Percentiles rank a stretch among this genome's conserved stretches.
Conservation (phyloP, 2,329 filamentous ascomycete genomes). For the Pseudogymnoascus sp. region DNA sequence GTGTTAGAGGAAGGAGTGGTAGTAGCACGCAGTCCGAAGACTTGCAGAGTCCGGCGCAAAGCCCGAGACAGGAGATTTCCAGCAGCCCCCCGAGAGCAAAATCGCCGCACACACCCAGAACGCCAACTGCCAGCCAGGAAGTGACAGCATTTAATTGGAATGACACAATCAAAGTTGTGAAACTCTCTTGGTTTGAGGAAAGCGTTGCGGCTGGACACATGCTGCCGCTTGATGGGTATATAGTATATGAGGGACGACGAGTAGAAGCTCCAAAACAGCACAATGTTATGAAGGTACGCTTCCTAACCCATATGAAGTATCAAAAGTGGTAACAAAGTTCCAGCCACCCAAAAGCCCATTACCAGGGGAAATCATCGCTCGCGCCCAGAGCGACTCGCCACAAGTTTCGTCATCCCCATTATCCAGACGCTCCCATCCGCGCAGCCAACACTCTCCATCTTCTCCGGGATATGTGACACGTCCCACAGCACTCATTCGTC, state of each 20-base stretch:
- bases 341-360: not conserved
- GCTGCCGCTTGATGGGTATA: constrained; percentile 42
- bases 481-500: constrained; percentile 43
- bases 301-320: not conserved
- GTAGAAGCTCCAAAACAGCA: constrained; percentile 9
- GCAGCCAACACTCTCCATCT: not conserved
- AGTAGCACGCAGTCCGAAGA: constrained; percentile 16
- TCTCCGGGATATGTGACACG: constrained; percentile 25
- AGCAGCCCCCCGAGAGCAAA: not conserved
- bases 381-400: constrained; percentile 1
- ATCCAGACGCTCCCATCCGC: not conserved
- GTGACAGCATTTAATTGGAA: not conserved
- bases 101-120: not conserved
- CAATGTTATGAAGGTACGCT: not conserved
- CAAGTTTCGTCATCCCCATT: not conserved
- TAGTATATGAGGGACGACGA: constrained; percentile 44
- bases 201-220: constrained; percentile 37
- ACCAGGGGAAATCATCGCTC: not conserved
- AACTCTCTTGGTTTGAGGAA: constrained; percentile 49
- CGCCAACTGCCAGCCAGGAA: not conserved
- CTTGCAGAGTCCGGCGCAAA: constrained; percentile 3
- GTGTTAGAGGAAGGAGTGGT: not conserved
- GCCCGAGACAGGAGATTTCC: not conserved
- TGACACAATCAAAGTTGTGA: constrained; percentile 44
- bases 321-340: not conserved